phyloP scores from a whole-genome alignment of 768 basidiomycete genomes.

The Tricholoma furcatifolium region DNA sequence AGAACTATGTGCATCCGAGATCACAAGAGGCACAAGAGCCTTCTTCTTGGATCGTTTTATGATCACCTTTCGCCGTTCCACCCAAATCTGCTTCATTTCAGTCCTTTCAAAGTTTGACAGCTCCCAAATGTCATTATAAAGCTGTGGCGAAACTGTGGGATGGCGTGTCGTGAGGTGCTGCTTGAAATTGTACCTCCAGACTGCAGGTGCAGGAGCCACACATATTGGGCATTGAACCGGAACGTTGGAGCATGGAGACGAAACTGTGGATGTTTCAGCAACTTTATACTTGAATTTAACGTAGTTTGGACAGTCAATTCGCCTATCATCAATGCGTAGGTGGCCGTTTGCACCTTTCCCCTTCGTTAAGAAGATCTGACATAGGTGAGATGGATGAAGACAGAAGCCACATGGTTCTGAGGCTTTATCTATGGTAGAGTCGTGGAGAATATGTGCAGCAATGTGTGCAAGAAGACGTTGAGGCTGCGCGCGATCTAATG shows the following conservation, averaged over 20 bases:
- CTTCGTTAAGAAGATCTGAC: slow-evolving; percentile 4
- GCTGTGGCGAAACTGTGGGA: background rate
- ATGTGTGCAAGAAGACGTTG: slow-evolving; percentile 2
- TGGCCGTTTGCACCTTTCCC: slow-evolving; percentile 2
- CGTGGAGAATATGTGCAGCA: slow-evolving; percentile 2
- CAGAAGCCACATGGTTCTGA: slow-evolving; percentile 2
- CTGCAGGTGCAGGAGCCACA: background rate
- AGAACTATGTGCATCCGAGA: slow-evolving; percentile 14
- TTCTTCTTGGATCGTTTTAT: slow-evolving; percentile 14
- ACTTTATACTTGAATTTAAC: background rate
- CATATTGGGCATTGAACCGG: slow-evolving; percentile 2
- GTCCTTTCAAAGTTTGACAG: slow-evolving; percentile 16
- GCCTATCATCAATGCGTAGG: background rate
- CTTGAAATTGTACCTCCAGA: slow-evolving; percentile 7
- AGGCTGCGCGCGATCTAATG: no score
- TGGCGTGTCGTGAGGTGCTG: slow-evolving; percentile 17
- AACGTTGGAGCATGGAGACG: no score
- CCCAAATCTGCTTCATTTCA: slow-evolving; percentile 22
- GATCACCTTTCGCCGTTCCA: slow-evolving; percentile 6
- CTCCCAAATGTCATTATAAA: slow-evolving; percentile 16
- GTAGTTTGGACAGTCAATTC: slow-evolving; percentile 3
- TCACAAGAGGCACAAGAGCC: slow-evolving; percentile 8
- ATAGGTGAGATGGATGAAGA: background rate
- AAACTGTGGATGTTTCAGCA: background rate
- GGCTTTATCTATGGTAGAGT: background rate